phyloP scores from a whole-genome alignment of 1,284 basidiomycete species.

The Tylopilus sp. region DNA sequence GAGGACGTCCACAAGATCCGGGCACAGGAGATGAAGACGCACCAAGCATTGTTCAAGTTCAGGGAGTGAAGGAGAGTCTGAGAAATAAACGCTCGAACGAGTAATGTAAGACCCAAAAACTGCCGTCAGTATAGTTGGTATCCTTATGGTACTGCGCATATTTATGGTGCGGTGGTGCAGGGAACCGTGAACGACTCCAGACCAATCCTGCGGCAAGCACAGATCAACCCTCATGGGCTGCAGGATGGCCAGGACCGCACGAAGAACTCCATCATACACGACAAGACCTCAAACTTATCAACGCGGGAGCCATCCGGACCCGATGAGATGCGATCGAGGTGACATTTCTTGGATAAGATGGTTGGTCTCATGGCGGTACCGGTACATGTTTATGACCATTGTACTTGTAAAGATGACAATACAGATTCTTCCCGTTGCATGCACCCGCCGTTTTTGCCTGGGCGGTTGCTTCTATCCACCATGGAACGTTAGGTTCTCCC shows the following conservation, averaged over 20 bases:
- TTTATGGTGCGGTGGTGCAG: conserved; percentile 50
- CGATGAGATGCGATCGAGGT: conserved; percentile 56
- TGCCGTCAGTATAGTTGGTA: conserved; percentile 66
- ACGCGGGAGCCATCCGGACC: conserved; percentile 92
- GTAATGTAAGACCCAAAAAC: conserved; percentile 99
- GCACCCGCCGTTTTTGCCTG: background rate
- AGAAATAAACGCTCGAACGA: conserved; percentile 92
- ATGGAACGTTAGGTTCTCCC: conserved; percentile 62
- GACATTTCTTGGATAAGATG: conserved; percentile 13
- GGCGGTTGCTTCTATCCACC: conserved; percentile 18
- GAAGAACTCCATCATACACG: conserved; percentile 90
- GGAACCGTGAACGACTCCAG: conserved; percentile 90
- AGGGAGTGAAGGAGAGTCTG: conserved; percentile 90
- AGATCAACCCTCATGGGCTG: conserved; percentile 89
- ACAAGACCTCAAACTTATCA: conserved; percentile 94
- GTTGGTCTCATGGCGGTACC: conserved; percentile 26
- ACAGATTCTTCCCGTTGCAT: conserved; percentile 5
- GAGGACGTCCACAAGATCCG: conserved; percentile 88
- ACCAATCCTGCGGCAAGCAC: conserved; percentile 96
- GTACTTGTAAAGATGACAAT: conserved; percentile 39
- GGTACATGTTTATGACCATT: conserved; percentile 26
- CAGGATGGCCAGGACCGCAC: conserved; percentile 98
- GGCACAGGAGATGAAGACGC: conserved; percentile 82
- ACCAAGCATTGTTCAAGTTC: conserved; percentile 87
- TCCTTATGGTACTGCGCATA: background rate